Conservation (phyloP, 2,329 filamentous ascomycete species). For the Trichoderma sp. region DNA sequence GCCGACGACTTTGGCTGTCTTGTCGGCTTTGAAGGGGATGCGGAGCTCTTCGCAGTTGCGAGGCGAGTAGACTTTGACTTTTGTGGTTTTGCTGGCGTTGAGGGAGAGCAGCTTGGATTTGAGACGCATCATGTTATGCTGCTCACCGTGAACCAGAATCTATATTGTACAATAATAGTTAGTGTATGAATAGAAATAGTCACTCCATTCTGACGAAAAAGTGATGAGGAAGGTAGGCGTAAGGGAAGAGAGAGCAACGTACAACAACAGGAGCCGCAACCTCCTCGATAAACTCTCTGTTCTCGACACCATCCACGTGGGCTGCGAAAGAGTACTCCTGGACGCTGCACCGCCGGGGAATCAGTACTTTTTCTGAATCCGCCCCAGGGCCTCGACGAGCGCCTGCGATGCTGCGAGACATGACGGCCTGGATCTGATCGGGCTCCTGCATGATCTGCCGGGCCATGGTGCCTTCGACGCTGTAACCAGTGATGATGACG, state of each 20-base stretch:
- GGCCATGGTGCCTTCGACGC: conserved; percentile 97
- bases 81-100: conserved; percentile 74
- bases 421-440: conserved; percentile 90
- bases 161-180: conserved; percentile 33
- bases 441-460: conserved; percentile 94
- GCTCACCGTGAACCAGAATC: conserved; percentile 96
- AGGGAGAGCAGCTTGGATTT: conserved; percentile 94
- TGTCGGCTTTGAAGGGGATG: conserved; percentile 94
- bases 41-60: conserved; percentile 92
- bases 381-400: conserved; percentile 60
- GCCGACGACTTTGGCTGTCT: conserved; percentile 92
- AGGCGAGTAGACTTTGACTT: conserved; percentile 89
- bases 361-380: conserved; percentile 84
- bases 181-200: not conserved
- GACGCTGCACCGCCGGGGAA: conserved; percentile 86
- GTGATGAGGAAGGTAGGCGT: too few species aligned
- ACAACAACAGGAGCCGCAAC: conserved; percentile 88
- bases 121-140: conserved; percentile 95
- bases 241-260: conserved; percentile 42
- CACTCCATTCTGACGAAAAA: not conserved
- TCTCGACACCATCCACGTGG: conserved; percentile 93
- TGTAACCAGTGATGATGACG: conserved; percentile 98
- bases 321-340: conserved; percentile 95
- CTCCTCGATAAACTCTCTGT: conserved; percentile 94
- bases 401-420: conserved; percentile 67